Evolutionary conservation across 2,329 filamentous ascomycete species (phyloP).

Genomic region (Hypoxylon sp.): DNA sequence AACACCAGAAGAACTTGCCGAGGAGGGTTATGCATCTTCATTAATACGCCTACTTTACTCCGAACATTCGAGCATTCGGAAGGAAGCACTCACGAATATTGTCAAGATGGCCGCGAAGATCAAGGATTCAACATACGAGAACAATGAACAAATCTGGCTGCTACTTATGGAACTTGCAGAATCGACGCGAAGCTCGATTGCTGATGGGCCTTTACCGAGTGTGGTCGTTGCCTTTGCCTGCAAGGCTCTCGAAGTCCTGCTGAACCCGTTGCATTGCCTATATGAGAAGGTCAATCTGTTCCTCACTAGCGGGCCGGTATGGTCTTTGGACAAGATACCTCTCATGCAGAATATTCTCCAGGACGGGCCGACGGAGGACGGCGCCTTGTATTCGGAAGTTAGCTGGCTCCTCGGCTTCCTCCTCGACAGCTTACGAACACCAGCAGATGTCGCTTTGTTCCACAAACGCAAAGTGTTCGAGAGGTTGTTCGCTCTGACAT

Average conservation of each 20-base stretch:
- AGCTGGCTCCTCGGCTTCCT: conserved; percentile 53
- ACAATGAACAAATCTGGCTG: conserved; percentile 83
- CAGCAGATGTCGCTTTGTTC: conserved; percentile 50
- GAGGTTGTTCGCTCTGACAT: conserved; percentile 58
- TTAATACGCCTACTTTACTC: conserved; percentile 84
- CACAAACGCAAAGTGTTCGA: conserved; percentile 63
- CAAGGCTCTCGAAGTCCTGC: conserved; percentile 76
- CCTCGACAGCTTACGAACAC: conserved; percentile 49
- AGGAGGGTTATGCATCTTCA: conserved; percentile 78
- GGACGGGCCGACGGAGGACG: conserved; percentile 58
- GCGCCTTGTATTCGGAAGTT: conserved; percentile 52
- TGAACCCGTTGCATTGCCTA: conserved; percentile 82
- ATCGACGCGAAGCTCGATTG: conserved; percentile 71
- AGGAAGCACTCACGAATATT: conserved; percentile 79
- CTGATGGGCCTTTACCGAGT: conserved; percentile 74
- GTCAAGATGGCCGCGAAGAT: conserved; percentile 74
- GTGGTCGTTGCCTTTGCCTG: conserved; percentile 81
- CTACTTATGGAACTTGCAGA: conserved; percentile 85
- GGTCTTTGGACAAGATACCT: conserved; percentile 80
- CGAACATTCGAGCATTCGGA: conserved; percentile 78
- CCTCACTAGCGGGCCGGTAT: conserved; percentile 81
- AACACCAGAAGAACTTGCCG: conserved; percentile 81
- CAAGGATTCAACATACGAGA: conserved; percentile 77
- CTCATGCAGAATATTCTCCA: conserved; percentile 74
- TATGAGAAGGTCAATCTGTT: conserved; percentile 91